Evolutionary conservation across 106 monocot species (phyloP), one percentile per base, ranked within the genome.

Genomic region (Dioscorea zingiberensis): DNA sequence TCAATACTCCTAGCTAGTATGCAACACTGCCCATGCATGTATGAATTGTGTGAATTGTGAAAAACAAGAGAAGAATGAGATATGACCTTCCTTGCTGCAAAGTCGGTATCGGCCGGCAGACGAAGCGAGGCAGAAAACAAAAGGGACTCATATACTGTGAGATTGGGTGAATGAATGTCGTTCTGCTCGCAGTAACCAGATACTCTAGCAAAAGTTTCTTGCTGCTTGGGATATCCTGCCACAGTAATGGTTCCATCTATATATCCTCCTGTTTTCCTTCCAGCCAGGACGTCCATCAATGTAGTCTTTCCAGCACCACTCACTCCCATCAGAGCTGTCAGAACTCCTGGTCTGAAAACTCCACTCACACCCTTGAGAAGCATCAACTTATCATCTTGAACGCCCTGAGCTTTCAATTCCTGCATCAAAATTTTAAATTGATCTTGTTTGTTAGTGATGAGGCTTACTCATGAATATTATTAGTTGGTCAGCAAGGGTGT

Each of bases 301-400:
- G 67, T 74, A 27, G 74, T 74, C 54, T 78, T 78, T 38, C 77
- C 77, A 4, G 77, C 77, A 53, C 77, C 77, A 61, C 71, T 72
- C 21, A 78, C 55, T 4, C 77, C 77, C 77, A 78, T 71, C 7
- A 78, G 59, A 23, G 77, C 77, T 29, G 66, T 78, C 13, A 78
- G 77, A 44, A 78, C 66, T 59, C 77, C 71, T 22, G 77, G 65
- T 18, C 66, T 78, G 27, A 78, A 78, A 8, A 66, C 29, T 10
- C 77, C 77, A 67, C 71, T 78, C 18, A 78, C 72, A 59, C 65
- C 66, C 60, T 72, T 78, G 15, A 78, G 61, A 17, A 78, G 61
- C 25, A 26, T 25, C 64, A 78, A 60, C 26, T 53, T 66, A 7
- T 67, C 71, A 26, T 71, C 71, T n/a, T 57, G 3, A 11, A 71